These are phyloP conservation scores for Conticribra weissflogii DNA, from an alignment of 108 stramenopile species.

Conservation along the genomic window DNA sequence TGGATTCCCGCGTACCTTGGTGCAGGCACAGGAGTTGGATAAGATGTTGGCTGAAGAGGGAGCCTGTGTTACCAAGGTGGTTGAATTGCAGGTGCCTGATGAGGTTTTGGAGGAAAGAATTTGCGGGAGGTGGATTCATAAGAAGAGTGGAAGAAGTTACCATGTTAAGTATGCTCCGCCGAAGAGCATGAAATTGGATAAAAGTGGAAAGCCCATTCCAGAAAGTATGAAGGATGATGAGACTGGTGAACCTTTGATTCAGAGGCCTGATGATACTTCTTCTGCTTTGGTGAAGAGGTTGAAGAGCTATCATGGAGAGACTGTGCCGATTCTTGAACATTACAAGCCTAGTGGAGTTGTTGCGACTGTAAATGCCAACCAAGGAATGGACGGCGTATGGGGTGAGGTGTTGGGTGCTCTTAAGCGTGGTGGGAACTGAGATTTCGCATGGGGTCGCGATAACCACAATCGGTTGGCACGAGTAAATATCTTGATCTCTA, in stretches of 20 bases:
- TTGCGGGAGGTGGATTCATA: constrained; percentile 97
- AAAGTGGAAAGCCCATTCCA: constrained; percentile 64
- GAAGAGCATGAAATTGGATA: constrained; percentile 76
- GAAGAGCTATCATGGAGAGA: constrained; percentile 94
- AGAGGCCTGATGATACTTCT: constrained; percentile 96
- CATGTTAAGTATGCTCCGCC: constrained; percentile 98
- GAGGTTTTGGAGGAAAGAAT: constrained; percentile 96
- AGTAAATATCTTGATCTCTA: background rate
- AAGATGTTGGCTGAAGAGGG: constrained; percentile 90
- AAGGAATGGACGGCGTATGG: constrained; percentile 91
- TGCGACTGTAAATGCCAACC: constrained; percentile 89
- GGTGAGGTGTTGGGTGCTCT: constrained; percentile 73
- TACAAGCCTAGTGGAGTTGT: constrained; percentile 90
- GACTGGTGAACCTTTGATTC: constrained; percentile 95
- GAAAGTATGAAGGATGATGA: constrained; percentile 90
- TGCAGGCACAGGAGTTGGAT: constrained; percentile 96
- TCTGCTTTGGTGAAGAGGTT: constrained; percentile 89
- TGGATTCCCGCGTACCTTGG: constrained; percentile 97
- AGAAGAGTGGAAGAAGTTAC: constrained; percentile 91
- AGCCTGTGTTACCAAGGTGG: constrained; percentile 90
- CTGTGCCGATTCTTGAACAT: constrained; percentile 94
- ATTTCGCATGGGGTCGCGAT: background rate
- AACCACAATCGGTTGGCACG: background rate
- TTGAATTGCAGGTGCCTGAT: constrained; percentile 95
- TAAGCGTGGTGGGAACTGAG: constrained; percentile 43